A percentile compares a stretch with the other conserved stretches of the same genome.
Evolutionary conservation across 371 early-diverging fungal species (phyloP).

Genomic region (Rhizomucor miehei): DNA sequence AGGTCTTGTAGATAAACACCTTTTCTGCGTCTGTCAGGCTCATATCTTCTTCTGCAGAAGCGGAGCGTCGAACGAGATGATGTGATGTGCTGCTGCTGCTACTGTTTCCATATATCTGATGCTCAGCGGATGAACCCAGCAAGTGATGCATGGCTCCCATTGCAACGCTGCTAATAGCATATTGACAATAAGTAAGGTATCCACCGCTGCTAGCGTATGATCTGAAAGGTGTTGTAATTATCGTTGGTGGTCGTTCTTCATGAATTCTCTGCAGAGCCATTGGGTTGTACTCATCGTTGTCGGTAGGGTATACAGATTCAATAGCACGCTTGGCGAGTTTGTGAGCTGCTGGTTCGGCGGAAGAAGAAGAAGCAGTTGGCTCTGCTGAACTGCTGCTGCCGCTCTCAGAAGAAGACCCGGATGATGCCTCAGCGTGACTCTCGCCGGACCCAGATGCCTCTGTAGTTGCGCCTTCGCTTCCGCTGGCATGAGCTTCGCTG

Average conservation of each 20-base stretch:
- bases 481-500: neutral
- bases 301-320: slow-evolving; percentile 6
- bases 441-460: neutral
- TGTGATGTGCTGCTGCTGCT: slow-evolving; percentile 1
- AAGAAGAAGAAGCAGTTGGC: neutral
- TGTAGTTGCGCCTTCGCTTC: neutral
- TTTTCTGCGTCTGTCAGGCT: slow-evolving; percentile 28
- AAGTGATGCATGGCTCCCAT: neutral
- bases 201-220: slow-evolving; percentile 4
- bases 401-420: no score
- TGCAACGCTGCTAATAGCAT: slow-evolving; percentile 10
- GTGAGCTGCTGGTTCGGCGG: slow-evolving; percentile 4
- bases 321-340: slow-evolving; percentile 13
- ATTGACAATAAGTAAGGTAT: slow-evolving; percentile 12
- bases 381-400: neutral
- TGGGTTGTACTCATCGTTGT: slow-evolving; percentile 3
- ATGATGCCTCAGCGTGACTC: neutral
- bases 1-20: slow-evolving; percentile 46
- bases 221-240: neutral
- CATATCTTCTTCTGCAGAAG: slow-evolving; percentile 13
- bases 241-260: neutral
- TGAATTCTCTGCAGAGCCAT: neutral
- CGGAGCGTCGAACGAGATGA: slow-evolving; percentile 5
- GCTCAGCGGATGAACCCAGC: slow-evolving; percentile 1
- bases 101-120: neutral